A percentile compares a stretch with the other conserved stretches of the same genome.
These are phyloP conservation scores for Lyophyllum shimeji DNA, from an alignment of 768 basidiomycete species.

Conservation along the genomic window DNA sequence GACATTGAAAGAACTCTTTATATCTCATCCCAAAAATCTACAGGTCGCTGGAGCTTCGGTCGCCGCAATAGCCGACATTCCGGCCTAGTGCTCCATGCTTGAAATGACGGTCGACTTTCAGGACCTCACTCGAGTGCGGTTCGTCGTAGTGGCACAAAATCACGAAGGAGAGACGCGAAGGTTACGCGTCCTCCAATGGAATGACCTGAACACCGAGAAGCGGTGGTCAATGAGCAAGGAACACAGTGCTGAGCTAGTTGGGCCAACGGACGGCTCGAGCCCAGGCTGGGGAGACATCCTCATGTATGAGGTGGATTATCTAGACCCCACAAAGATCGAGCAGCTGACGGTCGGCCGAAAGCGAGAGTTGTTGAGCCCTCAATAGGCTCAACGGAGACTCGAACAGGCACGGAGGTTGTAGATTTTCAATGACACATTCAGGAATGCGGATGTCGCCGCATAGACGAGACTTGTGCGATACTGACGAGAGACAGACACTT, in stretches of 20 bases:
- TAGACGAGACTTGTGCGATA: too few species aligned
- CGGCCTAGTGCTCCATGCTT: constrained; percentile 1
- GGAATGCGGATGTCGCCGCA: too few species aligned
- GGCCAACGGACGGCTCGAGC: neutral
- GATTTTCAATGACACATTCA: neutral
- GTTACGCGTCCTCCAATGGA: constrained; percentile 14
- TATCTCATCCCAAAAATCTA: too few species aligned
- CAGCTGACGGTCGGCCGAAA: neutral
- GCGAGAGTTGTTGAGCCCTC: too few species aligned
- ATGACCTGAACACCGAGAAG: constrained; percentile 1
- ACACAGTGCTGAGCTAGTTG: too few species aligned
- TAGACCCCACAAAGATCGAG: neutral
- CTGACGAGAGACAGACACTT: too few species aligned
- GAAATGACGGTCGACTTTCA: constrained; percentile 8
- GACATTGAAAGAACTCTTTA: neutral
- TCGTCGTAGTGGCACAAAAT: constrained; percentile 3
- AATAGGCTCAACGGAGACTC: neutral
- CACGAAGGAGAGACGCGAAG: constrained; percentile 5
- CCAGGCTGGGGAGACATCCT: neutral
- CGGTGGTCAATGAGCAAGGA: too few species aligned
- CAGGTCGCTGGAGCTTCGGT: constrained; percentile 7
- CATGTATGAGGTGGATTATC: neutral
- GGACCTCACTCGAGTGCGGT: constrained; percentile 10
- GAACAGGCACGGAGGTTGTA: neutral
- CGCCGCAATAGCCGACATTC: neutral